Conservation (phyloP, 2,329 filamentous ascomycete genomes). For the Aspergillus sp. region DNA sequence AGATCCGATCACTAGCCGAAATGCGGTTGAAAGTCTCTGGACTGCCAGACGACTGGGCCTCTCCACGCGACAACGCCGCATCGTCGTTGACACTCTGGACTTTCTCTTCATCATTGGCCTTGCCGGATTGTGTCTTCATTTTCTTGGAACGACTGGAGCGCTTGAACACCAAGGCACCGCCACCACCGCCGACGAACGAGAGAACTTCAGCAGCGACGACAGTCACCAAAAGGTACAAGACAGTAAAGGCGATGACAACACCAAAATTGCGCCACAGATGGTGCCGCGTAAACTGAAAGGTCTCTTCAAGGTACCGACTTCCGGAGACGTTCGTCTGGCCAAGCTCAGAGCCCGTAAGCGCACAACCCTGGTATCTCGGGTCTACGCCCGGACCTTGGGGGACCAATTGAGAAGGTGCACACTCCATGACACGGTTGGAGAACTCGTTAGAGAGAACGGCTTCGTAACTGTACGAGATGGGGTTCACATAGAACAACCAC, state of each 20-base stretch:
- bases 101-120: conserved; percentile 59
- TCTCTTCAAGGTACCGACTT: conserved; percentile 51
- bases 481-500: conserved; percentile 58
- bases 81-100: conserved; percentile 28
- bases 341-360: conserved; percentile 55
- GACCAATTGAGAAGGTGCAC: conserved; percentile 57
- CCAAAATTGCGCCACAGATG: conserved; percentile 73
- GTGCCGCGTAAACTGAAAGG: conserved; percentile 56
- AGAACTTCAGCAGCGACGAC: conserved; percentile 67
- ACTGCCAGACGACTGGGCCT: conserved; percentile 22
- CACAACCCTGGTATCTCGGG: conserved; percentile 60
- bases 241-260: conserved; percentile 70
- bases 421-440: conserved; percentile 54
- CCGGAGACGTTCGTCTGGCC: conserved; percentile 54
- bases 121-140: conserved; percentile 43
- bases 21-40: conserved; percentile 41
- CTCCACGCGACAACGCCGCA: conserved; percentile 27
- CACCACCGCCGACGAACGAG: conserved; percentile 59
- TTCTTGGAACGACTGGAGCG: conserved; percentile 61
- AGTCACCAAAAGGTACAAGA: conserved; percentile 72
- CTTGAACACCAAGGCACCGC: conserved; percentile 71
- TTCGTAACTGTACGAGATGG: conserved; percentile 62
- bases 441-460: conserved; percentile 67
- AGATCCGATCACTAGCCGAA: conserved; percentile 60
- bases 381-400: conserved; percentile 57